Conservation (phyloP, 1,284 basidiomycete genomes). For the Cryptococcus sp. region DNA sequence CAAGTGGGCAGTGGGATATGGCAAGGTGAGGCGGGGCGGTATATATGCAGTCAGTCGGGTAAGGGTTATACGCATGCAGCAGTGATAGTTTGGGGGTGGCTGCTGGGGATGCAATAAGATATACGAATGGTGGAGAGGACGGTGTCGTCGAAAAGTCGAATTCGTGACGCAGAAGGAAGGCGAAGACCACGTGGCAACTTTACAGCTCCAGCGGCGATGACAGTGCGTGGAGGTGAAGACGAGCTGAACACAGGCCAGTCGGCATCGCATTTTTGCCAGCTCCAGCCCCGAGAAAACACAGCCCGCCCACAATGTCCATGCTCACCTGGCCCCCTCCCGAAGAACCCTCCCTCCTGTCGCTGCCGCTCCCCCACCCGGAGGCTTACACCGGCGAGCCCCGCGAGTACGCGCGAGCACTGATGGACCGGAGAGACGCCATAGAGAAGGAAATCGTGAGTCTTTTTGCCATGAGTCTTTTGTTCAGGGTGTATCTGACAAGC, state of each 20-base stretch:
- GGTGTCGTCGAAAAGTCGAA: background rate
- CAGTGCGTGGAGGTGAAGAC: no score
- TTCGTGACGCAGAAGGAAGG: background rate
- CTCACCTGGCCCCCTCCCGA: conserved; percentile 14
- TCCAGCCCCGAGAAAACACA: no score
- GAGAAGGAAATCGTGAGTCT: conserved; percentile 44
- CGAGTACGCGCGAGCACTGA: conserved; percentile 44
- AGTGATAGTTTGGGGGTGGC: no score
- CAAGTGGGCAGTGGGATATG: background rate
- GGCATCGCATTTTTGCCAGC: no score
- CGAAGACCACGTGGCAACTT: background rate
- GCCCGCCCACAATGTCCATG: no score
- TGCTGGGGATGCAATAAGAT: background rate
- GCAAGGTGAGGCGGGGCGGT: background rate
- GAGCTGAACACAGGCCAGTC: no score
- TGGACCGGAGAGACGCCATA: conserved; percentile 47
- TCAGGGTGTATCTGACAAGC: background rate
- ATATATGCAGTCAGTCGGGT: background rate
- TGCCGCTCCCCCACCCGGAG: conserved; percentile 42
- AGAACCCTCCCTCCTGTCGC: conserved; percentile 15
- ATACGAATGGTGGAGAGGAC: background rate
- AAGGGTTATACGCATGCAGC: background rate
- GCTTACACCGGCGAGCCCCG: conserved; percentile 44
- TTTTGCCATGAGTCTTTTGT: background rate
- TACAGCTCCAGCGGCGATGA: background rate